These are phyloP conservation scores for Pichia sp. DNA, from an alignment of 1,139 yeast species.

Conservation along the genomic window DNA sequence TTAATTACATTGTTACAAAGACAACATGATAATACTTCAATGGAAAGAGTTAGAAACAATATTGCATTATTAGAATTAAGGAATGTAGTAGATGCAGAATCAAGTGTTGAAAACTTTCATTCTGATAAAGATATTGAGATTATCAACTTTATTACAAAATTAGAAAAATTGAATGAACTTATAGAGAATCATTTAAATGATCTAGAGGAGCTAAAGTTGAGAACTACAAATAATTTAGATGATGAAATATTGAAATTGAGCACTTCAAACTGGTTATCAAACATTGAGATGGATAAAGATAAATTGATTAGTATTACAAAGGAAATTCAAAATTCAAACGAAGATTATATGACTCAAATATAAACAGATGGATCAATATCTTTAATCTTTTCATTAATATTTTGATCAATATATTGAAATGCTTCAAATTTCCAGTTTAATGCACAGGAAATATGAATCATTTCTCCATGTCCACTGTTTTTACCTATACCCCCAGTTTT, in stretches of 20 bases:
- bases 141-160: slow-evolving; percentile 1
- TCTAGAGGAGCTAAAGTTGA: not conserved
- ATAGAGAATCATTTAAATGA: not conserved
- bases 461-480: slow-evolving; percentile 60
- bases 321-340: not conserved
- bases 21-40: slow-evolving; percentile 4
- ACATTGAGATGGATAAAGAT: not conserved
- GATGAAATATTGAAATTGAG: not conserved
- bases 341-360: slow-evolving; percentile 8
- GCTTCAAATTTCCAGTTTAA: slow-evolving; percentile 79
- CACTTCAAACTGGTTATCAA: not conserved
- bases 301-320: not conserved
- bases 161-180: slow-evolving; percentile 2
- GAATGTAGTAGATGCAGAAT: not conserved
- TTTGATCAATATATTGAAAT: slow-evolving; percentile 43
- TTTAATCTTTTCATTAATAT: slow-evolving; percentile 26
- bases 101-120: not conserved
- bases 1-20: slow-evolving; percentile 5
- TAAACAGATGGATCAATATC: slow-evolving; percentile 24
- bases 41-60: slow-evolving; percentile 7
- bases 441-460: slow-evolving; percentile 64
- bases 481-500: slow-evolving; percentile 51
- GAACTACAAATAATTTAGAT: not conserved
- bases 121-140: slow-evolving; percentile 1
- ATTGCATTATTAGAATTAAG: not conserved